Evolutionary conservation across 345 rosid genomes (phyloP), one percentile per base, ranked within the genome.

Genomic region (Draba incana): DNA sequence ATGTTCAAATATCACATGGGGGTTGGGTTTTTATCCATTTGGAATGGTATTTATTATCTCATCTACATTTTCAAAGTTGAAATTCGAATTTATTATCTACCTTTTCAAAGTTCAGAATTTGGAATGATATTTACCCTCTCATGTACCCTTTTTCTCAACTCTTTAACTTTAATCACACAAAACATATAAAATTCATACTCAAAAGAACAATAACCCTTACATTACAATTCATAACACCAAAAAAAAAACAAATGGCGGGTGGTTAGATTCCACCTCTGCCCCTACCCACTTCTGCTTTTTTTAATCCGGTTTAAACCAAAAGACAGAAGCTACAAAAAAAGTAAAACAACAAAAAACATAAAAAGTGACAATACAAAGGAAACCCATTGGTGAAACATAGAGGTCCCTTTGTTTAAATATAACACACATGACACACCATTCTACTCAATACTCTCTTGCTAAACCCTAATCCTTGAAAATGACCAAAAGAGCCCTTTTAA

Each of bases 181-280:
- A 43, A 43, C 46, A 53, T 2, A 61, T 6, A 43, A 45, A 45
- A 3, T 44, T 62, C 47, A 24, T 10, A 52, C 20, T 52, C 3
- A 31, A 31, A 31, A 31, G 37, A 31, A 31, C 37, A 0, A 10
- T 44, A 62, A 47, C 44, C 9, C 27, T 50, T 51, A 10, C 77
- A 72, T 64, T n/a, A 49, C 64, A 72, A 72, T 47, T 71, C 27
- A 14, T 62, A 3, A 25, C 69, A 47, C 10, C 8, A 24, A 48
- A 61, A 15, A 30, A 25, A 50, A 41, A 66, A 67, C 57, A 54
- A 41, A 31, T 54, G 64, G 78, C 77, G 74, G 74, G 73, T 37
- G 74, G 69, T 74, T 14, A 68, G 9, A 16, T 53, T 59, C 69
- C 74, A 30, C 67, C 77, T 66, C 72, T 59, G 77, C 77, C 77